phyloP scores from a whole-genome alignment of 306 rosid genomes.

The Rosa persica region DNA sequence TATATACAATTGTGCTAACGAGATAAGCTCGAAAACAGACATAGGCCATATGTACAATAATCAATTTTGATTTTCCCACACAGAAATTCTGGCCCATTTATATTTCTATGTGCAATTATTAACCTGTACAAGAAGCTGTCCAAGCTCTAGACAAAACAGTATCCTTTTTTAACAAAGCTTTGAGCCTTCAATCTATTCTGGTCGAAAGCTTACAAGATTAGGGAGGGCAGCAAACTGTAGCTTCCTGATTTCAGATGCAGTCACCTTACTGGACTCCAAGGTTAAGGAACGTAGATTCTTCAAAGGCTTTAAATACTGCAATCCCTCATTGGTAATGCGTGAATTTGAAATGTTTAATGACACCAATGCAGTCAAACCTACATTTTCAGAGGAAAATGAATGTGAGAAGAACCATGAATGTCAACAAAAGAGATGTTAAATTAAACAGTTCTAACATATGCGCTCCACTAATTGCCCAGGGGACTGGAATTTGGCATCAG shows the following conservation, averaged over 20 bases:
- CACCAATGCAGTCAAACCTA: conserved; percentile 65
- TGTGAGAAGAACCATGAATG: background rate
- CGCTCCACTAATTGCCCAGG: background rate
- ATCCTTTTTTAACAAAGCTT: background rate
- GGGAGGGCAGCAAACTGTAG: conserved; percentile 58
- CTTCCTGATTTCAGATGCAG: conserved; percentile 62
- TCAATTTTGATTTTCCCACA: background rate
- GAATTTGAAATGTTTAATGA: conserved; percentile 70
- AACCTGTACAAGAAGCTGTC: conserved; percentile 35
- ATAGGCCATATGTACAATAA: conserved; percentile 20
- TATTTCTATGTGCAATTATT: conserved; percentile 1
- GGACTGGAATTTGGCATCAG: conserved; percentile 22
- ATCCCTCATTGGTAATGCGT: conserved; percentile 51
- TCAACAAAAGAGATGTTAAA: background rate
- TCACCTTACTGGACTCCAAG: conserved; percentile 70
- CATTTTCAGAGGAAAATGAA: conserved; percentile 16
- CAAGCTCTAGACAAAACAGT: conserved; percentile 11
- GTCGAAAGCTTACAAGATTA: conserved; percentile 67
- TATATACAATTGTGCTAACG: conserved; percentile 10
- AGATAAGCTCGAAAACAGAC: conserved; percentile 18
- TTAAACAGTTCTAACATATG: too few relatives aligned
- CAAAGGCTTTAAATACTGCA: conserved; percentile 57
- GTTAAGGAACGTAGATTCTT: conserved; percentile 64
- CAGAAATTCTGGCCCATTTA: background rate
- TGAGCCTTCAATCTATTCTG: conserved; percentile 35